These are phyloP conservation scores for Thelephora aurantiotincta DNA, from an alignment of 768 basidiomycete species.

Conservation along the genomic window DNA sequence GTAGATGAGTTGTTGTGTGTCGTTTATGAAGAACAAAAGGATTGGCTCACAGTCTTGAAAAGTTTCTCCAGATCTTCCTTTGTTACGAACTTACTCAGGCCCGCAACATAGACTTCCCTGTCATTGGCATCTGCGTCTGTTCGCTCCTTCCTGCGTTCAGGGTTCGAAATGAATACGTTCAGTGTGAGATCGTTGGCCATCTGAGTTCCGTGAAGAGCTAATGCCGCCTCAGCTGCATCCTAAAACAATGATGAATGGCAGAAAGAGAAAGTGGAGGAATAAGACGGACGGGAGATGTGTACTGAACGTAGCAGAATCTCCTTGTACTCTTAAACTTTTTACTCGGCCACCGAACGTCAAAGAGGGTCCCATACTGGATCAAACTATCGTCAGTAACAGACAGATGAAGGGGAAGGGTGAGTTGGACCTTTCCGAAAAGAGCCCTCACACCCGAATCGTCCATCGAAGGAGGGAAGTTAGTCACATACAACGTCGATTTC, in stretches of 20 bases:
- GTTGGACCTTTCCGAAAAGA: conserved; percentile 65
- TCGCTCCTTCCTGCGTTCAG: conserved; percentile 78
- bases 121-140: conserved; percentile 79
- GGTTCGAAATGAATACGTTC: conserved; percentile 81
- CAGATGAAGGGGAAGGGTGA: background rate
- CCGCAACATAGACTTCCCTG: conserved; percentile 78
- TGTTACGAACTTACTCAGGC: conserved; percentile 64
- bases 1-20: background rate
- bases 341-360: conserved; percentile 96
- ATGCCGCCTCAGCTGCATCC: conserved; percentile 57
- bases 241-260: conserved; percentile 13
- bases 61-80: conserved; percentile 67
- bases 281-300: conserved; percentile 57
- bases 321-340: conserved; percentile 88
- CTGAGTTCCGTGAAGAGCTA: conserved; percentile 70
- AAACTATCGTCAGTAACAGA: conserved; percentile 2
- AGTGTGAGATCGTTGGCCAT: conserved; percentile 54
- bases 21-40: background rate
- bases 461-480: conserved; percentile 81
- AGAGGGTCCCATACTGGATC: conserved; percentile 70
- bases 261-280: background rate
- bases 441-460: conserved; percentile 68
- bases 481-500: conserved; percentile 89
- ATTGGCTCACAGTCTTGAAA: conserved; percentile 52
- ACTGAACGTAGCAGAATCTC: conserved; percentile 93